Percentiles rank a stretch among this genome's conserved stretches.
These are phyloP conservation scores for Kondoa subrosea DNA, from an alignment of 768 basidiomycete species.

Conservation along the genomic window DNA sequence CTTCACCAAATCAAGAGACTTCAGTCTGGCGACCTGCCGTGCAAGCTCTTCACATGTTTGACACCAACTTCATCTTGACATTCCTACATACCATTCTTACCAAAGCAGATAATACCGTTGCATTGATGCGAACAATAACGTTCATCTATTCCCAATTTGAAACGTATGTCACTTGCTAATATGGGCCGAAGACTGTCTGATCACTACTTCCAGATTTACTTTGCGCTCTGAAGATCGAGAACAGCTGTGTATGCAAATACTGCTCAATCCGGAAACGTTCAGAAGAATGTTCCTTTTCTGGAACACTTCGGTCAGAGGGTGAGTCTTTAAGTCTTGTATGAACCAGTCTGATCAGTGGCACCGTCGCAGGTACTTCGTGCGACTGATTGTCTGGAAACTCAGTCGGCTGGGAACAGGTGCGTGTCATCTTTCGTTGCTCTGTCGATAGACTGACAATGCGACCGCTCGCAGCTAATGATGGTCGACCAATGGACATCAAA, in stretches of 20 bases:
- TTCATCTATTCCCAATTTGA: constrained; percentile 37
- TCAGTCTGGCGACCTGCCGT: constrained; percentile 19
- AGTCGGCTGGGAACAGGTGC: constrained; percentile 33
- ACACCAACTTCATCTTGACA: constrained; percentile 33
- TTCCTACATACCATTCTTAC: constrained; percentile 33
- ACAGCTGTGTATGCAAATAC: constrained; percentile 32
- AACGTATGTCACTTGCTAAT: constrained; percentile 18
- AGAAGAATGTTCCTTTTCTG: constrained; percentile 35
- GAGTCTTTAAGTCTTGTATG: neutral
- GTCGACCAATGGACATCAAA: constrained; percentile 17
- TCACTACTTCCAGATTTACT: constrained; percentile 25
- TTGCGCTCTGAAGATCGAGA: constrained; percentile 29
- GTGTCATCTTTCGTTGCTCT: no score
- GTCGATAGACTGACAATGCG: no score
- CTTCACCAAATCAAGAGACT: constrained; percentile 7
- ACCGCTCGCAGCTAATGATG: constrained; percentile 23
- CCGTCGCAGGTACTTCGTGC: constrained; percentile 32
- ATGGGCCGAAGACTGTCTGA: neutral
- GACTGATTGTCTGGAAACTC: constrained; percentile 35
- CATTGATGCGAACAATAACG: constrained; percentile 34
- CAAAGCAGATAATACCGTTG: constrained; percentile 36
- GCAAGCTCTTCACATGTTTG: constrained; percentile 29
- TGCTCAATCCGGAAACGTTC: constrained; percentile 34
- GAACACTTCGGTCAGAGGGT: constrained; percentile 26
- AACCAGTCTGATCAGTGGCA: constrained; percentile 24